Conservation (phyloP, 2,329 filamentous ascomycete genomes). For the Neopestalotiopsis clavispora region DNA sequence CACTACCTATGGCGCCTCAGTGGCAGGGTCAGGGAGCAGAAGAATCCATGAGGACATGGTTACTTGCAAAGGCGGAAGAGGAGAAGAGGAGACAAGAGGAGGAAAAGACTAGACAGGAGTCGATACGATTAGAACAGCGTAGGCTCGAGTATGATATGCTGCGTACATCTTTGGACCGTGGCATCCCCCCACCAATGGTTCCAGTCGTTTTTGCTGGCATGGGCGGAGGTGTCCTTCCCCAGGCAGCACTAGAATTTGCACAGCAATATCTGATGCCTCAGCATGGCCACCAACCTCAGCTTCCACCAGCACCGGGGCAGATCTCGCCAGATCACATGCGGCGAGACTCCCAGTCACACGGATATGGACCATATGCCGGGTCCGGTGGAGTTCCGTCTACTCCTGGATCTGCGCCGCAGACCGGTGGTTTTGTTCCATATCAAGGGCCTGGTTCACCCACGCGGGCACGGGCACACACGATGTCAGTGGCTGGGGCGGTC, state of each 20-base stretch:
- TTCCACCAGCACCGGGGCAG: constrained; percentile 54
- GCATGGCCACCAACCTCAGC: constrained; percentile 54
- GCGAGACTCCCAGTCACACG: constrained; percentile 56
- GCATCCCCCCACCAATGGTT: constrained; percentile 75
- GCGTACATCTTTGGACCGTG: constrained; percentile 68
- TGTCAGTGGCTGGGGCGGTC: constrained; percentile 43
- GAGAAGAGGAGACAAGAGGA: constrained; percentile 77
- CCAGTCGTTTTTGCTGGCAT: constrained; percentile 78
- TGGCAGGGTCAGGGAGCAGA: constrained; percentile 73
- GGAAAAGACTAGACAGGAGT: constrained; percentile 69
- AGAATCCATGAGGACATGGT: constrained; percentile 74
- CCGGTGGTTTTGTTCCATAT: constrained; percentile 48
- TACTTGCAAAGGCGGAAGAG: constrained; percentile 74
- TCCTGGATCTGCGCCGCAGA: constrained; percentile 45
- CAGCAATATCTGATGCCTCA: constrained; percentile 67
- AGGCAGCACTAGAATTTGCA: constrained; percentile 68
- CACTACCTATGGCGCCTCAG: constrained; percentile 67
- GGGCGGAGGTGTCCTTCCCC: constrained; percentile 65
- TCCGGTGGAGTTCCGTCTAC: constrained; percentile 47
- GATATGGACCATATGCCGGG: constrained; percentile 47
- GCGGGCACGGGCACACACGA: constrained; percentile 54
- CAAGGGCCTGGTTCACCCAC: constrained; percentile 52
- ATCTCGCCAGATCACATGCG: constrained; percentile 58
- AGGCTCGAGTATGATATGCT: constrained; percentile 76
- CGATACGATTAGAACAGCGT: constrained; percentile 71